Conservation (phyloP, 768 basidiomycete species). For the Trametes cingulata region DNA sequence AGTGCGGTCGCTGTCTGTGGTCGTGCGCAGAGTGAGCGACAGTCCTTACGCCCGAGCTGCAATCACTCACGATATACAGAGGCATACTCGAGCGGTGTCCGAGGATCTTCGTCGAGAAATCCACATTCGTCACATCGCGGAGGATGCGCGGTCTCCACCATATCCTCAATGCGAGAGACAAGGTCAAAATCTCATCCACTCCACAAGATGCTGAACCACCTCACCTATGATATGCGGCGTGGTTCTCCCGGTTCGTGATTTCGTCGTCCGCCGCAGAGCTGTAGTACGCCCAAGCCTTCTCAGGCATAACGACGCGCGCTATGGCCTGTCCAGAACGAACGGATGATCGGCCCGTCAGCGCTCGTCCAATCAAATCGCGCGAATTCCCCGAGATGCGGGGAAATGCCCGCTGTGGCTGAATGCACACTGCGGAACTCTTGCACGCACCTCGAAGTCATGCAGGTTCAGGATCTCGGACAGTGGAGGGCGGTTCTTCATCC, state of each 20-base stretch:
- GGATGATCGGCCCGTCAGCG: slow-evolving; percentile 3
- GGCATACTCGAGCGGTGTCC: slow-evolving; percentile 79
- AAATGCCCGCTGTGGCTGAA: background rate
- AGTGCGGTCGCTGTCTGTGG: slow-evolving; percentile 73
- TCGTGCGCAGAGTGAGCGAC: background rate
- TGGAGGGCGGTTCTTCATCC: slow-evolving; percentile 62
- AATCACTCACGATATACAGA: slow-evolving; percentile 47
- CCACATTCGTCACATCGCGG: slow-evolving; percentile 80
- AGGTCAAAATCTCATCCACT: too few relatives aligned
- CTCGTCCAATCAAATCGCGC: background rate
- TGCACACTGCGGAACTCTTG: background rate
- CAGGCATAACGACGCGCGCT: slow-evolving; percentile 75
- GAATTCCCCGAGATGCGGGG: background rate
- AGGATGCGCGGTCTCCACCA: slow-evolving; percentile 45
- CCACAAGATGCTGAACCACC: background rate
- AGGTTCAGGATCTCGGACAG: slow-evolving; percentile 83
- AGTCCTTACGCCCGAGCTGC: background rate
- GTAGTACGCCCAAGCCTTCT: slow-evolving; percentile 95
- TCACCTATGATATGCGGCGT: slow-evolving; percentile 86
- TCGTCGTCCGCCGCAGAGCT: slow-evolving; percentile 95
- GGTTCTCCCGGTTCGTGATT: slow-evolving; percentile 86
- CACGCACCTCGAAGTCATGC: slow-evolving; percentile 86
- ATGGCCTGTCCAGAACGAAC: slow-evolving; percentile 58
- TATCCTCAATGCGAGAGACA: too few relatives aligned
- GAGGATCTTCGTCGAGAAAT: slow-evolving; percentile 82